Evolutionary conservation across 2,329 filamentous ascomycete genomes (phyloP), one percentile per base, ranked within the genome.

Genomic region (Aspergillus aculeatus): DNA sequence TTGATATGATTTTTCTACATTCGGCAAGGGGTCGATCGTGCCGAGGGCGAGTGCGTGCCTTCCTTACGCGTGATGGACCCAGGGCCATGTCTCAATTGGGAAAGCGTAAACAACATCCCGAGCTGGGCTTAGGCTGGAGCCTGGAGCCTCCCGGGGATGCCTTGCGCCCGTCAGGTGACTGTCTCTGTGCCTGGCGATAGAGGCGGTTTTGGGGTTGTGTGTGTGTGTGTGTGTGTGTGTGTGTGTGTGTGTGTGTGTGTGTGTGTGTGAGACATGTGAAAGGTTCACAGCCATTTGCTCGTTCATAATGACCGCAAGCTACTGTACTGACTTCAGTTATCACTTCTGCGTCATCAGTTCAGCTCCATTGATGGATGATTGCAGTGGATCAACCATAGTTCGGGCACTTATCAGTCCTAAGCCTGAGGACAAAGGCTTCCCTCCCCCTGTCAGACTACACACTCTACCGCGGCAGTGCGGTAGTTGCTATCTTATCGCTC

Each of bases 41-140:
- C 49, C 58, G 11, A 35, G 14, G 32, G 11, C 14, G 11, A 35
- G 32, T 9, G 26, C 26, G 26, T 29, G 26, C 26, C 26, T 58
- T 50, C 53, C 60, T 61, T 58, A 64, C 64, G 62, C 62, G 64
- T 63, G 58, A 59, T 35, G 58, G 64, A 56, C 56, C 60, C 58
- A 59, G 32, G 41, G 19, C 56, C 41, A 52, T 41, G 61, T 50
- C 64, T 59, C 38, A 47, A 64, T 64, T 24, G 56, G 64, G 64
- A 63, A 54, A 44, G 50, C 32, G 64, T 64, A 64, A 66, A 66
- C 64, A 66, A 64, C 58, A 10, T 29, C 26, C 26, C 26, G 26
- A 29, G 26, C 26, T 29, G 26, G 26, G 26, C 26, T 29, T 29
- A 29, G 26, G 7, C 26, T 29, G 26, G 26, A 29, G 26, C 26